These are phyloP conservation scores for Plasmodium coatneyi DNA, from an alignment of 169 alveolate genomes.

Conservation along the genomic window DNA sequence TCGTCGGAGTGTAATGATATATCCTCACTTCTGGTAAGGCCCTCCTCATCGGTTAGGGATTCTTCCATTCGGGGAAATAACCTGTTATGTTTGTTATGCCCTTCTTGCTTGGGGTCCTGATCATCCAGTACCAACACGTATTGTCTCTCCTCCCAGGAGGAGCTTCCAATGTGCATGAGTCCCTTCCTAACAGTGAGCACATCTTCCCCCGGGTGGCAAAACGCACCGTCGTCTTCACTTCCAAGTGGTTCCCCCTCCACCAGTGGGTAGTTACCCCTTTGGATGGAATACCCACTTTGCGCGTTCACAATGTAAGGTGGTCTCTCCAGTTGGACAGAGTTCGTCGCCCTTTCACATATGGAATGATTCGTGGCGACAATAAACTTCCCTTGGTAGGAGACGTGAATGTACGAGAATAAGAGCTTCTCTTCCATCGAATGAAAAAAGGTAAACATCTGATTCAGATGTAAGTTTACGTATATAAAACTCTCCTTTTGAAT, in stretches of 20 bases:
- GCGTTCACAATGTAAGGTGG: neutral
- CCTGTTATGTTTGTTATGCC: neutral
- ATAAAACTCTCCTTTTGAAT: conserved; percentile 41
- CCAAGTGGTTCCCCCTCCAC: neutral
- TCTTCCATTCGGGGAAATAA: neutral
- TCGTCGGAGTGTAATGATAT: neutral
- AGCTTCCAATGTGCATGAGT: neutral
- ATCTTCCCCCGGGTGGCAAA: neutral
- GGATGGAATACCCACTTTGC: neutral
- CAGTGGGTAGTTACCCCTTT: neutral
- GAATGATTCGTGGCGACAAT: conserved; percentile 55
- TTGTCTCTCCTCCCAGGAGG: neutral
- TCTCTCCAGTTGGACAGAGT: neutral
- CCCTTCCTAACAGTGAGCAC: neutral
- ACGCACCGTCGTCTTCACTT: neutral
- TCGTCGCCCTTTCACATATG: neutral
- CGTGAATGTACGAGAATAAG: conserved; percentile 30
- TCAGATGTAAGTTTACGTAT: conserved; percentile 28
- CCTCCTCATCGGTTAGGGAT: neutral
- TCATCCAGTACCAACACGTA: conserved; percentile 13
- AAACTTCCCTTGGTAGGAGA: conserved; percentile 46
- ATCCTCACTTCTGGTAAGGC: neutral
- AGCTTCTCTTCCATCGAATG: conserved; percentile 20
- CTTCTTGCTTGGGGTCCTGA: neutral
- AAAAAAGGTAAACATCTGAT: conserved; percentile 66